Base-by-base conservation (phyloP, 2,329 filamentous ascomycete genomes). In the Fusarium sp. region DNA sequence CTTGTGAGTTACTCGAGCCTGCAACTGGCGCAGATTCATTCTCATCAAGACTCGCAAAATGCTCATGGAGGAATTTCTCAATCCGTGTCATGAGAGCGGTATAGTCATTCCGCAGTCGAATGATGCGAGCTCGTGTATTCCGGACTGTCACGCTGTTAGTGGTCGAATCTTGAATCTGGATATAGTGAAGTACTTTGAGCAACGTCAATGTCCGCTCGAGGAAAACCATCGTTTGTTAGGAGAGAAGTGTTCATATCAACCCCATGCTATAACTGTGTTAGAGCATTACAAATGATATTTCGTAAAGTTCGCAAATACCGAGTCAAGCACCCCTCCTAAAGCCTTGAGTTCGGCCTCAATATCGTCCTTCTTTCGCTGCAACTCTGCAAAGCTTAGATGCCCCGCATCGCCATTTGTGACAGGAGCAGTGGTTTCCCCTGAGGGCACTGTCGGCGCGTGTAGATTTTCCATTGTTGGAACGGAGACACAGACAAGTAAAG, bases 231-330 rank as follows among this genome's bases (percentile, higher is more conserved):
- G 69, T 91, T 89, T 19, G 96, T 98, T 30, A 94, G 90, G 43
- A 99, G 89, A 65, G 90, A 88, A 12, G 96, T 98, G 78, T 92
- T 92, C 96, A 99, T 99, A 78, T 93, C 92, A 60, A 97, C 96
- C 49, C 93, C 91, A 86, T 98, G 96, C 95, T 98, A 78, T 15
- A 19, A 16, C 11, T 44, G 19, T 15, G 60, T 82, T 50, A 82
- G 79, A 33, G 61, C 28, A 16, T 47, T 19, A 21, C 21, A 52
- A 11, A 19, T 38, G 18, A 5, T 12, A 18, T 16, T 30, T 9
- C 8, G n/a, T 16, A 19, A 30, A 32, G 30, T 25, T 23, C 33
- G 42, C 62, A 81, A 89, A 78, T 85, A 97, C 95, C 74, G 95
- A 96, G 74, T 95, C 93, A n/a, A 99, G 88, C 19, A 98, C 94